Evolutionary conservation across 106 monocot species (phyloP), one percentile per base, ranked within the genome.

Genomic region (Dendrobium catenatum): DNA sequence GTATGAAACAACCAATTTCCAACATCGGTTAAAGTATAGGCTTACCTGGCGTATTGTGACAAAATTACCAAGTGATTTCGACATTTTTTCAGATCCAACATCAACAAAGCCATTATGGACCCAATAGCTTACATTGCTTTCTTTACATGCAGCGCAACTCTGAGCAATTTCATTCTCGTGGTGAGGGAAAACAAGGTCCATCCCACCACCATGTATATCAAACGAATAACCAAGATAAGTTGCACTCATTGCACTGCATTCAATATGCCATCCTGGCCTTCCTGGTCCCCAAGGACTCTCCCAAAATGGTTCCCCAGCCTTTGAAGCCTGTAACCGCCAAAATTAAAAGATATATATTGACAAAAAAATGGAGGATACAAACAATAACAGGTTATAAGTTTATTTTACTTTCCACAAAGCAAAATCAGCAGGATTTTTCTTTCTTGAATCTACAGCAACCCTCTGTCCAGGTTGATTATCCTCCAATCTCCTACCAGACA

Each of bases 161-260:
- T 99, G 99, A 76, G 95, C 99, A 68, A 99, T 90, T 84, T 99
- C 99, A 85, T 99, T 99, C 78, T 99, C 99, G 86, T 99, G 99
- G 79, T 99, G 99, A 6, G 99, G 99, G 78, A 99, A 99, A 4
- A 95, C 82, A 41, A 99, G 91, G 76, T 99, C 99, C 88, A 93
- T 85, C 61, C 95, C 99, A 78, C 99, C 99, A 73, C 99, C 99
- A 85, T 99, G 99, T 81, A 99, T 99, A 72, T 99, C 99, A 87
- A 99, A 91, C 41, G 93, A 88, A 72, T 89, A 81, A 6, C 99
- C 99, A 11, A 99, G 86, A 85, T 99, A 99, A 76, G 86, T 75
- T 48, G 85, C 84, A 89, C 99, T 99, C 99, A 99, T 99, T 15
- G 99, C 99, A 86, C 99, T 99, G 82, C 99, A 99, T 77, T 99